Evolutionary conservation across 768 basidiomycete species (phyloP).

Genomic region (Mycena chlorophos): DNA sequence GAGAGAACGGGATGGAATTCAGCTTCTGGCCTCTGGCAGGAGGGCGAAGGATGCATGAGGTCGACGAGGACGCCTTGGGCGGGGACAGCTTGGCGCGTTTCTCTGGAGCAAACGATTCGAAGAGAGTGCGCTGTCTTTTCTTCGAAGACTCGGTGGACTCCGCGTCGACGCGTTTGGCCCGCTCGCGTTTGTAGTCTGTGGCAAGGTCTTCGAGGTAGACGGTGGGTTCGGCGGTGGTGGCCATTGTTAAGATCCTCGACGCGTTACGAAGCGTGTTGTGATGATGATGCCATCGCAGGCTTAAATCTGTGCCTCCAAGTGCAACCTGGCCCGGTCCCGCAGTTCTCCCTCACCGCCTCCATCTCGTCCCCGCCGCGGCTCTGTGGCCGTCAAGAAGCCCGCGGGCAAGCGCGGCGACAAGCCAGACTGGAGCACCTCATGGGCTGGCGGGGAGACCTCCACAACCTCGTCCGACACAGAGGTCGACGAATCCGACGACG

Average conservation of each 20-base stretch:
- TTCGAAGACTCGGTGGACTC: slow-evolving; percentile 21
- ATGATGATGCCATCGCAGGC: not conserved
- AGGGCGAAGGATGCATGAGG: slow-evolving; percentile 20
- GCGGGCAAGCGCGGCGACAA: not conserved
- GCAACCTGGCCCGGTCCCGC: slow-evolving; percentile 50
- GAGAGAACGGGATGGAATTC: slow-evolving; percentile 71
- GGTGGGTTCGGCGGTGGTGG: slow-evolving; percentile 10
- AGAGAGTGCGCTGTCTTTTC: slow-evolving; percentile 63
- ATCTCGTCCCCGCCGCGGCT: slow-evolving; percentile 43
- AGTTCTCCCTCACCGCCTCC: slow-evolving; percentile 77
- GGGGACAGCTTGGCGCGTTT: not conserved
- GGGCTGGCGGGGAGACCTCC: slow-evolving; percentile 62
- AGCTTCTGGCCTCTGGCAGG: slow-evolving; percentile 34
- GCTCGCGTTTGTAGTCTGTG: not conserved
- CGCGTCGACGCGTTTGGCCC: not conserved
- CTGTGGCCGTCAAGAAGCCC: not conserved
- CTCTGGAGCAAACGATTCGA: slow-evolving; percentile 35
- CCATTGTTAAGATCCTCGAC: not conserved
- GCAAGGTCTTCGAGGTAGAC: slow-evolving; percentile 39
- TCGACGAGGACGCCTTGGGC: not conserved
- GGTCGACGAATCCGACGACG: slow-evolving; percentile 57
- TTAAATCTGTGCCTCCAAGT: not conserved
- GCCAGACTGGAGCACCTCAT: slow-evolving; percentile 81
- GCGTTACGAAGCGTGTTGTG: not conserved
- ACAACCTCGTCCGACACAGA: slow-evolving; percentile 14